These are phyloP conservation scores for Pestalotiopsis sp. DNA, from an alignment of 2,329 filamentous ascomycete species.

Conservation along the genomic window DNA sequence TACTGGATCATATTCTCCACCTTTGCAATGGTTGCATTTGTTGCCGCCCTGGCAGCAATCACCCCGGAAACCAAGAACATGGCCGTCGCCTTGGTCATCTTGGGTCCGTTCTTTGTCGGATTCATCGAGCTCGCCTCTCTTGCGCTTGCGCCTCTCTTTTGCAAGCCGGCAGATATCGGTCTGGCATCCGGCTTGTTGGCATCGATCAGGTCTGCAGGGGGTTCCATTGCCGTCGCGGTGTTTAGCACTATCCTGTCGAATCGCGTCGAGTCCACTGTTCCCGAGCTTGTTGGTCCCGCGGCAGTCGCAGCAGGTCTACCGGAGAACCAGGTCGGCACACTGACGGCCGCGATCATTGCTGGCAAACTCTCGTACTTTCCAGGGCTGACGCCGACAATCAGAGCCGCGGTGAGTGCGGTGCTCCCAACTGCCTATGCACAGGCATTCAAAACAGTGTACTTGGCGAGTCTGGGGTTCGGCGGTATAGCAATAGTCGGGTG, in stretches of 20 bases:
- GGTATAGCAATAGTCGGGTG: constrained; percentile 37
- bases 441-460: constrained; percentile 40
- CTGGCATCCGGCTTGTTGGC: constrained; percentile 39
- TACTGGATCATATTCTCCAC: constrained; percentile 38
- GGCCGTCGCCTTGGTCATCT: constrained; percentile 34
- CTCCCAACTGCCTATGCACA: constrained; percentile 36
- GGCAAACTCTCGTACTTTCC: constrained; percentile 29
- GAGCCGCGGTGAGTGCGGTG: constrained; percentile 29
- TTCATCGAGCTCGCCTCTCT: constrained; percentile 36
- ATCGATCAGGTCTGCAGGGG: constrained; percentile 37
- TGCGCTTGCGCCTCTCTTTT: constrained; percentile 36
- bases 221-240: constrained; percentile 38
- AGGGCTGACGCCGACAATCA: constrained; percentile 30
- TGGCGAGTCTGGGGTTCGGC: constrained; percentile 37
- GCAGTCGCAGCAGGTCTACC: constrained; percentile 37
- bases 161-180: constrained; percentile 38
- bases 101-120: constrained; percentile 37
- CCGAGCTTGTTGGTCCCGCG: constrained; percentile 33
- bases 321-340: constrained; percentile 27
- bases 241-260: constrained; percentile 40
- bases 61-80: constrained; percentile 30
- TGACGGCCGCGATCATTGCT: constrained; percentile 31
- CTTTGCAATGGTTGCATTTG: constrained; percentile 36
- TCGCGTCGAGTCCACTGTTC: constrained; percentile 35
- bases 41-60: constrained; percentile 33